Evolutionary conservation across 1,284 basidiomycete species (phyloP).

Genomic region (Heterobasidion occidentale): DNA sequence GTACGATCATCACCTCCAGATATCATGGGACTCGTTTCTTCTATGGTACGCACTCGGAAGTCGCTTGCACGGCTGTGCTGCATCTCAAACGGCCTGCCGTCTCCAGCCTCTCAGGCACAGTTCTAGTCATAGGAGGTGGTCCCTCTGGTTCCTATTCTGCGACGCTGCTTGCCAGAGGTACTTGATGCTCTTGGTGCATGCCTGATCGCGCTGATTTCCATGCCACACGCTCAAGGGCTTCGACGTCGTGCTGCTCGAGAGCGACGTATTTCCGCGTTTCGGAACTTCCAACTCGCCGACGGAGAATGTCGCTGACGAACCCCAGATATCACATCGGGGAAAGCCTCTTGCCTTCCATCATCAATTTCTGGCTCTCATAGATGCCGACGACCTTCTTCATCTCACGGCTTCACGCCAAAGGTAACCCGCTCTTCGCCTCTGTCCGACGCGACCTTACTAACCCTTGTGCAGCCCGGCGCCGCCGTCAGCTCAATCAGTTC

Average conservation of each 20-base stretch:
- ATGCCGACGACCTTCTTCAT: background rate
- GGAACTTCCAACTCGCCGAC: background rate
- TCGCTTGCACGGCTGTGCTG: no score
- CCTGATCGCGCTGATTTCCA: background rate
- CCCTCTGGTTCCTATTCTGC: no score
- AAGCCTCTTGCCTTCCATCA: background rate
- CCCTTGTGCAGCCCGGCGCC: background rate
- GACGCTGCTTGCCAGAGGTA: background rate
- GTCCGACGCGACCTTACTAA: background rate
- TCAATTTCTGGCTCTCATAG: background rate
- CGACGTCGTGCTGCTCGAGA: background rate
- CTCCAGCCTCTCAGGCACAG: no score
- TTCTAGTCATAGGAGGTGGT: no score
- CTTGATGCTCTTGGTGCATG: background rate
- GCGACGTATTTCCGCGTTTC: background rate
- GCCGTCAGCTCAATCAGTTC: background rate
- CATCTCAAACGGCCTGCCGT: no score
- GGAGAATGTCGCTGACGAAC: background rate
- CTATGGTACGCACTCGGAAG: no score
- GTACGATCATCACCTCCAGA: no score
- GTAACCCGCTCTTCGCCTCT: background rate
- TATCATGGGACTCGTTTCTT: no score
- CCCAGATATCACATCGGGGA: background rate
- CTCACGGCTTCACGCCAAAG: background rate
- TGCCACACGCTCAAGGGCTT: background rate